Percentiles rank a stretch among this genome's conserved stretches.
Conservation (phyloP, 352 stramenopile genomes). For the Phytophthora pseudosyringae region DNA sequence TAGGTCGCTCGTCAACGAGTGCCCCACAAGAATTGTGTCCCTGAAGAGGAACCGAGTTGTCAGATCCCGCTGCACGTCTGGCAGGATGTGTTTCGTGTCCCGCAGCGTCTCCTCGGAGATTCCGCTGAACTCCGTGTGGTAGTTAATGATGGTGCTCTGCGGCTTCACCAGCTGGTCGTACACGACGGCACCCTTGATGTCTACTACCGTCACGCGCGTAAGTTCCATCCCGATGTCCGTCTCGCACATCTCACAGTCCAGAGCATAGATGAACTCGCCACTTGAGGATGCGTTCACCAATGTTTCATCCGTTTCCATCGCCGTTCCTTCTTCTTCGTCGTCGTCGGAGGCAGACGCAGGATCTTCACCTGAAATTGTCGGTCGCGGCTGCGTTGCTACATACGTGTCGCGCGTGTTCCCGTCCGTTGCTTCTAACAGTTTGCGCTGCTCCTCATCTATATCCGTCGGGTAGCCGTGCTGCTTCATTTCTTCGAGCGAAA, state of each 20-base stretch:
- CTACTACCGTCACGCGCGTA: constrained; percentile 82
- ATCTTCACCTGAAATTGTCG: constrained; percentile 14
- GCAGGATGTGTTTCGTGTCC: constrained; percentile 61
- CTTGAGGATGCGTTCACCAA: constrained; percentile 13
- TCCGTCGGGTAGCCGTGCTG: constrained; percentile 77
- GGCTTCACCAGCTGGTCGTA: constrained; percentile 89
- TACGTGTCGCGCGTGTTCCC: constrained; percentile 62
- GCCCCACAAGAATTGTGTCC: constrained; percentile 85
- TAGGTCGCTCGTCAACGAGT: constrained; percentile 89
- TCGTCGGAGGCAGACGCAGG: constrained; percentile 11
- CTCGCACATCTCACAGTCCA: constrained; percentile 93
- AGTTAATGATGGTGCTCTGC: constrained; percentile 88
- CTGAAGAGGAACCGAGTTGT: constrained; percentile 62
- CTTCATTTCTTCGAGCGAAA: constrained; percentile 69
- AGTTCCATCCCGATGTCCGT: constrained; percentile 87
- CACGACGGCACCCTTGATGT: constrained; percentile 60
- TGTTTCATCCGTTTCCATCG: constrained; percentile 36
- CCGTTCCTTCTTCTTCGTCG: constrained; percentile 26
- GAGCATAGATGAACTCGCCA: constrained; percentile 56
- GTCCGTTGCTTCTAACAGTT: constrained; percentile 56
- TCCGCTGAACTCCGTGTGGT: constrained; percentile 91
- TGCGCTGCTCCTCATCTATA: constrained; percentile 62
- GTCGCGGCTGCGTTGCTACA: constrained; percentile 52
- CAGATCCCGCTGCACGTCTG: constrained; percentile 77
- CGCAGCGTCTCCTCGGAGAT: constrained; percentile 81